Evolutionary conservation across 1,139 yeast species (phyloP).

Genomic region (Yamadazyma conglobata): DNA sequence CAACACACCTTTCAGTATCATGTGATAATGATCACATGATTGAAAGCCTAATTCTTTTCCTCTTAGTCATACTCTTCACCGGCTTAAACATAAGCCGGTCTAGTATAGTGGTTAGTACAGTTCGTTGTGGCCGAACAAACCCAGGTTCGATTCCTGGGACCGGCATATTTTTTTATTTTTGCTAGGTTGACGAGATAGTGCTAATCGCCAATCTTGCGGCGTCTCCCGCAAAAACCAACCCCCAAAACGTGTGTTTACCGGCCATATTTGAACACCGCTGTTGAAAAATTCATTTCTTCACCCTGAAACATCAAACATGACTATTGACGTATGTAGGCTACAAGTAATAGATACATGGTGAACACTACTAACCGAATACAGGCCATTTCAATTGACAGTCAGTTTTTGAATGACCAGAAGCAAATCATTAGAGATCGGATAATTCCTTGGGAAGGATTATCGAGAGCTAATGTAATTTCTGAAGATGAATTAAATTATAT

Average conservation of each 20-base stretch:
- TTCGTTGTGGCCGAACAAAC: conserved; percentile 20
- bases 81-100: too few relatives aligned
- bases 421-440: conserved; percentile 75
- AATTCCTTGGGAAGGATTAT: conserved; percentile 90
- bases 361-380: neutral
- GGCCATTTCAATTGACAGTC: conserved; percentile 45
- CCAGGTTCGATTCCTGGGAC: conserved; percentile 21
- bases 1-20: too few relatives aligned
- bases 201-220: conserved; percentile 1
- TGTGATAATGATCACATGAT: too few relatives aligned
- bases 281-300: conserved; percentile 5
- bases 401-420: conserved; percentile 70
- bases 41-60: too few relatives aligned
- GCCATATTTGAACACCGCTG: too few relatives aligned
- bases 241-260: too few relatives aligned
- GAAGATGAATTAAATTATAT: conserved; percentile 64
- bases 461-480: conserved; percentile 67
- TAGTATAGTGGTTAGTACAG: conserved; percentile 20
- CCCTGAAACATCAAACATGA: conserved; percentile 8
- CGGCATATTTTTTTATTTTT: conserved; percentile 16
- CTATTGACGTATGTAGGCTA: conserved; percentile 10
- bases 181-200: neutral
- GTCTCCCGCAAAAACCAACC: conserved; percentile 3
- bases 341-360: neutral
- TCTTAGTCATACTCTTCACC: too few relatives aligned